Percentiles rank a stretch among this genome's conserved stretches.
Conservation (phyloP, 164 flowering plant species). For the grape (Vitis vinifera) region DNA sequence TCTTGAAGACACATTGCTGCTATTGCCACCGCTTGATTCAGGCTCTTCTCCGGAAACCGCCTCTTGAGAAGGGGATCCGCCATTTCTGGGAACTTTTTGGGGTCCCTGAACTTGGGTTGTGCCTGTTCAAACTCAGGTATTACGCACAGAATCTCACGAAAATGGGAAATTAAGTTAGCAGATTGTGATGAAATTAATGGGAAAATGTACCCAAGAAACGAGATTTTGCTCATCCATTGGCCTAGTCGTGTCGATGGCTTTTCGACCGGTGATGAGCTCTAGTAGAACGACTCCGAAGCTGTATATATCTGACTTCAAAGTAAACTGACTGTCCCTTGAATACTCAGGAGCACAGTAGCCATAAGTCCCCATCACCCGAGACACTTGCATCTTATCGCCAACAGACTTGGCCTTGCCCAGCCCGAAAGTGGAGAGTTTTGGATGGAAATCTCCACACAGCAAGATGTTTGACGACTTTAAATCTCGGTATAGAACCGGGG, state of each 20-base stretch:
- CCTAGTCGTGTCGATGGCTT: conserved; percentile 65
- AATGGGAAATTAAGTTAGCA: neutral
- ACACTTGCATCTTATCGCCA: conserved; percentile 37
- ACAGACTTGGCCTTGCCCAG: conserved; percentile 55
- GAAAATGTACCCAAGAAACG: conserved; percentile 56
- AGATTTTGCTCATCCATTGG: conserved; percentile 59
- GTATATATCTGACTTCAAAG: conserved; percentile 62
- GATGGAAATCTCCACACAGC: conserved; percentile 44
- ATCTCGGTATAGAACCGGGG: conserved; percentile 67
- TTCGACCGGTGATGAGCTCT: conserved; percentile 67
- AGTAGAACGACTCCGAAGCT: conserved; percentile 71
- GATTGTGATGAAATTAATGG: neutral
- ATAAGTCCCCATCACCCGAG: conserved; percentile 68
- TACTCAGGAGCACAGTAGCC: conserved; percentile 77
- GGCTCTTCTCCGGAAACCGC: conserved; percentile 41
- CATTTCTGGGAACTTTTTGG: conserved; percentile 46
- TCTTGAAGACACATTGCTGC: conserved; percentile 78
- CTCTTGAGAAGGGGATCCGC: conserved; percentile 58
- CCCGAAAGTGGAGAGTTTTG: conserved; percentile 67
- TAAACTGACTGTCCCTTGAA: conserved; percentile 49
- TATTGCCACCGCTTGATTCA: conserved; percentile 66
- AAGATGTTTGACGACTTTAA: conserved; percentile 64
- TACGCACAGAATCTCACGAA: too few species aligned
- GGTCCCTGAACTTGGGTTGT: conserved; percentile 54
- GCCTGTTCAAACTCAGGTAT: conserved; percentile 37